These are phyloP conservation scores for Bocquillonia castaneifolia DNA, from an alignment of 441 rosid genomes.

Conservation along the genomic window DNA sequence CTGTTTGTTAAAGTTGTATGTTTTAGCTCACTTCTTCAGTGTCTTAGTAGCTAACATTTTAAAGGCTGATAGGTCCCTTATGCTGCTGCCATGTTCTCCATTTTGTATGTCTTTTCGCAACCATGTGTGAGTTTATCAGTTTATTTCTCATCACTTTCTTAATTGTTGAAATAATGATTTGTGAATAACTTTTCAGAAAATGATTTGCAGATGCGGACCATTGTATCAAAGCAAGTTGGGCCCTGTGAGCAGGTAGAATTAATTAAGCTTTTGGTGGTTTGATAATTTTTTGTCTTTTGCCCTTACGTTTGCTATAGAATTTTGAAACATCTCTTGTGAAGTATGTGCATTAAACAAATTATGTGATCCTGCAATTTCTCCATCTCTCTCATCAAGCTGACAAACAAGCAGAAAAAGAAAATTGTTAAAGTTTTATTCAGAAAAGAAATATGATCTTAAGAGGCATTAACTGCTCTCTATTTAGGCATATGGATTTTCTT, in stretches of 20 bases:
- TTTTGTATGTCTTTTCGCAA: slow-evolving; percentile 54
- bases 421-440: not conserved
- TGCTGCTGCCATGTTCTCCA: slow-evolving; percentile 57
- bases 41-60: slow-evolving; percentile 24
- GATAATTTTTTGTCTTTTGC: not conserved
- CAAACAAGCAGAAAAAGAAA: not conserved
- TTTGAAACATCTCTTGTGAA: not conserved
- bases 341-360: not conserved
- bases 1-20: not conserved
- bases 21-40: not conserved
- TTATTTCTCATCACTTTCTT: slow-evolving; percentile 1
- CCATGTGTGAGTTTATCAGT: slow-evolving; percentile 62
- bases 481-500: not conserved
- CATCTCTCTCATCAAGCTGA: not conserved
- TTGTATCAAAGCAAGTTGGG: slow-evolving; percentile 82
- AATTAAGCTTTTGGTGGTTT: not conserved
- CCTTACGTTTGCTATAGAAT: not conserved
- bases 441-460: not conserved
- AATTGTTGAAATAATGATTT: not conserved
- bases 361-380: not conserved
- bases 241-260: slow-evolving; percentile 62
- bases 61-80: slow-evolving; percentile 61
- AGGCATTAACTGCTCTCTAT: not conserved
- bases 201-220: slow-evolving; percentile 65
- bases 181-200: not conserved